Evolutionary conservation across 495 filamentous ascomycete genomes (phyloP).

Genomic region (Talaromyces ruber): DNA sequence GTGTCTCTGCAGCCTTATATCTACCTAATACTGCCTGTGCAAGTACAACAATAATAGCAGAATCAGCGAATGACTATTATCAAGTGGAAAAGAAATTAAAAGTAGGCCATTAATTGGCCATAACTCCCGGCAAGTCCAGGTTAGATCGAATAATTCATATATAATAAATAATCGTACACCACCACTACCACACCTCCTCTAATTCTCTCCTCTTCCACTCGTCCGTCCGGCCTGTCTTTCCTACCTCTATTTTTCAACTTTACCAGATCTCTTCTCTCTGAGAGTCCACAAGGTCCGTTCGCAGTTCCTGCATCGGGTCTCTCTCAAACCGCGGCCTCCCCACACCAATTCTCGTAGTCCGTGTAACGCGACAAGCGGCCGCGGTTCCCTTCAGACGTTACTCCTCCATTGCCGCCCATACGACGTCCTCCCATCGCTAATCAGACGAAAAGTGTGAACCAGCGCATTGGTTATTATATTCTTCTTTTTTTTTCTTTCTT

Average conservation of each 20-base stretch:
- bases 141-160: not conserved
- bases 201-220: slow-evolving; percentile 11
- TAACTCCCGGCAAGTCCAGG: not conserved
- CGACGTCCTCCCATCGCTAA: slow-evolving; percentile 1
- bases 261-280: not conserved
- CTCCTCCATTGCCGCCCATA: not conserved
- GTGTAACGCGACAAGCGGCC: slow-evolving; percentile 11
- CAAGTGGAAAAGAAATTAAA: not conserved
- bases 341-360: not conserved
- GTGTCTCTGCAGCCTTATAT: not conserved
- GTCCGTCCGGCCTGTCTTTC: slow-evolving; percentile 7
- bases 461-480: not conserved
- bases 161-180: not conserved
- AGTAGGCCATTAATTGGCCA: not conserved
- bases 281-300: not conserved
- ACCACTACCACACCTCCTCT: slow-evolving; percentile 9
- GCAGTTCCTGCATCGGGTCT: slow-evolving; percentile 7
- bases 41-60: not conserved
- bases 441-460: not conserved
- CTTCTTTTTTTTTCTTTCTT: not conserved
- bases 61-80: not conserved
- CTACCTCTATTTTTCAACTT: slow-evolving; percentile 4
- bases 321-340: not conserved
- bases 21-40: slow-evolving; percentile 13
- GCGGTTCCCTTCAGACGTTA: slow-evolving; percentile 12